Percentiles rank a stretch among this genome's conserved stretches.
Evolutionary conservation across 2,329 filamentous ascomycete species (phyloP).

Genomic region (Magnaporthales sp.): DNA sequence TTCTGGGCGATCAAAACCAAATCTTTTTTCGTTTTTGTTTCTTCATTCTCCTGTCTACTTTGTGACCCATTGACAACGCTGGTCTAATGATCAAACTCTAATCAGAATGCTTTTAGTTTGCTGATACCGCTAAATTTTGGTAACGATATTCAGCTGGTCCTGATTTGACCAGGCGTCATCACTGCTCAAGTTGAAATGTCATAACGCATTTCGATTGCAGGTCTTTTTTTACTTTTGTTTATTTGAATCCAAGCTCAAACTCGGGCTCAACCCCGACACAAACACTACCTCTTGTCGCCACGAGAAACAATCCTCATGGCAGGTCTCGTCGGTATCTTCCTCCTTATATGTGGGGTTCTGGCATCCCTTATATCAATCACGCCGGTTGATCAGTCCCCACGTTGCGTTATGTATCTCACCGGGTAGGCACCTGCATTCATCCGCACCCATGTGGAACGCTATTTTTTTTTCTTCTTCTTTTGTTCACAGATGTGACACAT

Average conservation of each 20-base stretch:
- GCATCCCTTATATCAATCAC: slow-evolving; percentile 10
- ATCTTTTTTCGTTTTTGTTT: background rate
- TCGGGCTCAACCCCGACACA: background rate
- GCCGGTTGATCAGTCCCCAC: slow-evolving; percentile 7
- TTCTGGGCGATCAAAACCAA: background rate
- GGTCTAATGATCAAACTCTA: background rate
- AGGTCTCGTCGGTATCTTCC: background rate
- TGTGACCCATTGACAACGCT: background rate
- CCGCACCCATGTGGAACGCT: background rate
- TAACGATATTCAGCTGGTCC: background rate
- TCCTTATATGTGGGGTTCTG: slow-evolving; percentile 9
- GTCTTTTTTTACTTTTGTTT: background rate
- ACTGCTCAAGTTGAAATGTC: background rate
- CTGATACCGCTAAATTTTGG: background rate
- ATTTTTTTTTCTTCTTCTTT: background rate
- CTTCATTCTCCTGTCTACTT: background rate
- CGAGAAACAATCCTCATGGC: background rate
- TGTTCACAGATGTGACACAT: background rate
- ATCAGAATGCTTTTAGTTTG: background rate
- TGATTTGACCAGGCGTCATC: background rate
- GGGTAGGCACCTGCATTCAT: slow-evolving; percentile 25
- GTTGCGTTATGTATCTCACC: slow-evolving; percentile 40
- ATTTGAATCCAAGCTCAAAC: background rate
- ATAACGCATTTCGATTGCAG: background rate
- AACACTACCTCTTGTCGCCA: background rate